Conservation (phyloP, 2,329 filamentous ascomycete species). For the Plenodomus lindquistii region DNA sequence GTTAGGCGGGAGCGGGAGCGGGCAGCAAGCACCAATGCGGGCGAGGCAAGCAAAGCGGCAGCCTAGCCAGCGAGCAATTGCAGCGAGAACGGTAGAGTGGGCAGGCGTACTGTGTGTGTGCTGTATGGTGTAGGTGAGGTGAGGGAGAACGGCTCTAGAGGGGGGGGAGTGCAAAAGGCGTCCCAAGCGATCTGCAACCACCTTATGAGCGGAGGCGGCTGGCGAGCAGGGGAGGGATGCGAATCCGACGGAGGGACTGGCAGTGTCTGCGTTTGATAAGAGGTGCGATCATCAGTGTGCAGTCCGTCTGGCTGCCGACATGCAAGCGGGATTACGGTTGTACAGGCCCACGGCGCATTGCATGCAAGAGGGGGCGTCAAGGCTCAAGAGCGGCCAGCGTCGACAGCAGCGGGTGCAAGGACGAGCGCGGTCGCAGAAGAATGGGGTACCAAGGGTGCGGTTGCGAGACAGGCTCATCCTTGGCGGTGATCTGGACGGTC, state of each 20-base stretch:
- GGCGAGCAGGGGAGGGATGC: conserved; percentile 26
- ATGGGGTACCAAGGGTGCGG: conserved; percentile 23
- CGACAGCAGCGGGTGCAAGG: conserved; percentile 20
- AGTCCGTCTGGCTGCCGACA: conserved; percentile 21
- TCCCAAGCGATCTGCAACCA: conserved; percentile 9
- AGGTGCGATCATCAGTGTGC: conserved; percentile 35
- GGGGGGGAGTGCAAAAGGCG: conserved; percentile 4
- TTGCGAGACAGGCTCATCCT: conserved; percentile 22
- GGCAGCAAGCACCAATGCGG: conserved; percentile 2
- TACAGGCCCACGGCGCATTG: conserved; percentile 33
- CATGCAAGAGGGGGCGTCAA: conserved; percentile 22
- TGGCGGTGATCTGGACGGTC: conserved; percentile 21
- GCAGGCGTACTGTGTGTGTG: neutral
- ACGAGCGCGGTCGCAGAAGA: conserved; percentile 3
- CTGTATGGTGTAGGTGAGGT: conserved; percentile 1
- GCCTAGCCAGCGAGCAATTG: conserved; percentile 19
- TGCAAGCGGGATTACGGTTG: conserved; percentile 29
- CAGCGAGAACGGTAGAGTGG: neutral
- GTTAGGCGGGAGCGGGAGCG: conserved; percentile 1
- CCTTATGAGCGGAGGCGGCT: conserved; percentile 31
- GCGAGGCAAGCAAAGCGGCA: conserved; percentile 3
- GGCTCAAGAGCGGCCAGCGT: conserved; percentile 18
- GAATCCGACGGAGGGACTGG: neutral
- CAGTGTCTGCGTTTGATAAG: conserved; percentile 15
- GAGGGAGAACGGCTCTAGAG: neutral